phyloP scores from a whole-genome alignment of 768 basidiomycete genomes.

The Hypsizygus marmoreus region DNA sequence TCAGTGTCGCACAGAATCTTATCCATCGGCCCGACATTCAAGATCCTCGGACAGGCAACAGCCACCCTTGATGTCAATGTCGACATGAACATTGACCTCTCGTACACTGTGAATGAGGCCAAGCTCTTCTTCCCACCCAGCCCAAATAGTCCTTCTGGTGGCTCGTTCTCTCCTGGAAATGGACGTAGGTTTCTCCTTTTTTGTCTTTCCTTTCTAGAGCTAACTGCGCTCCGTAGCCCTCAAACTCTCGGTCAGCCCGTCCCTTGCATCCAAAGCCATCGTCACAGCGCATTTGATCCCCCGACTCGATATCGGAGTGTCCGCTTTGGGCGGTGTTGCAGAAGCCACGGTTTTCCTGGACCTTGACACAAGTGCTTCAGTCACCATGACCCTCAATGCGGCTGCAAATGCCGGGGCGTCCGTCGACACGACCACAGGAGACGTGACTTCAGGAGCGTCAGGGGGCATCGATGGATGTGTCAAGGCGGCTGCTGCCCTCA shows the following conservation, averaged over 20 bases:
- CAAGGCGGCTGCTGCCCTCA: conserved; percentile 32
- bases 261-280: conserved; percentile 37
- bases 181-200: conserved; percentile 40
- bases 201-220: no score
- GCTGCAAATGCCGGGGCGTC: conserved; percentile 1
- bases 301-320: conserved; percentile 43
- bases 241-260: conserved; percentile 40
- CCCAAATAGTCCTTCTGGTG: conserved; percentile 13
- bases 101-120: conserved; percentile 40
- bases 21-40: conserved; percentile 47
- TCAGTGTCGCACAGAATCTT: conserved; percentile 36
- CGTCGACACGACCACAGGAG: conserved; percentile 4
- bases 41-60: conserved; percentile 36
- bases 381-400: conserved; percentile 15
- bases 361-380: conserved; percentile 35
- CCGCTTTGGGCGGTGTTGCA: conserved; percentile 36
- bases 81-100: conserved; percentile 41
- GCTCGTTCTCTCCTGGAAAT: conserved; percentile 34
- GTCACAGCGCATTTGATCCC: conserved; percentile 52
- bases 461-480: conserved; percentile 32
- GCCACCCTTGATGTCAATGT: conserved; percentile 36
- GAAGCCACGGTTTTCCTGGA: conserved; percentile 43
- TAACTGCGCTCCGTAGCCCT: no score
- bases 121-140: conserved; percentile 45
- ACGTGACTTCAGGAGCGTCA: no score